Base-by-base conservation (phyloP, 2,329 filamentous ascomycete genomes). In the Hypoxylon sp. region DNA sequence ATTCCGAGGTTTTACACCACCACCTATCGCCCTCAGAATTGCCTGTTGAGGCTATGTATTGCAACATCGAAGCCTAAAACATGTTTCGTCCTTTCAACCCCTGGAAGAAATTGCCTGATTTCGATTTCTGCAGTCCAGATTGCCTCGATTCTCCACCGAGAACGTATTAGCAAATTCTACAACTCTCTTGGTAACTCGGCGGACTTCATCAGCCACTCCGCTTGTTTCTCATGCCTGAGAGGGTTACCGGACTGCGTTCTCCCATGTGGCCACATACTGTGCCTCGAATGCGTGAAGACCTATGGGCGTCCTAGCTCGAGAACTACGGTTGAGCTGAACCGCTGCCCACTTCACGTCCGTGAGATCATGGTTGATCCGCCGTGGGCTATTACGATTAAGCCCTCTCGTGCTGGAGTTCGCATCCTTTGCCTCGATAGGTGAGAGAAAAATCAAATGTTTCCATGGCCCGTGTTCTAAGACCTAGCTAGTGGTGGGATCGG, bases 151-250 rank as follows among this genome's bases (percentile, higher is more conserved):
- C 60, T 77, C 1, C 75, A 76, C 52, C 72, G 71, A 46, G 75
- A 76, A 32, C 71, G 72, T 15, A 62, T 77, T 7, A 75, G 70
- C 37, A 71, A 75, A 50, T 67, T 76, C 1, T 76, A 76, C 6
- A 71, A 72, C 27, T 56, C 70, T 47, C 55, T 76, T 21, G 75
- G 73, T 2, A 72, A 67, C 8, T 68, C 72, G 7, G 59, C 68
- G 15, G 70, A 69, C 32, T 76, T 73, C 42, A 46, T 76, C 24
- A 76, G 75, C 47, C 73, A 76, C 56, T 74, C 75, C 7, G 72
- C 75, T 24, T 76, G 75, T 55, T 71, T 77, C 39, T 77, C 72
- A 39, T 77, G 75, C 42, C 63, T 77, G 32, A 72, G 75, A 44
- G 75, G 75, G 35, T 69, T 76, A 6, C 74, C 75, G 15, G 74